Evolutionary conservation across 768 basidiomycete genomes (phyloP).

Genomic region (Leccinum truebloodii): DNA sequence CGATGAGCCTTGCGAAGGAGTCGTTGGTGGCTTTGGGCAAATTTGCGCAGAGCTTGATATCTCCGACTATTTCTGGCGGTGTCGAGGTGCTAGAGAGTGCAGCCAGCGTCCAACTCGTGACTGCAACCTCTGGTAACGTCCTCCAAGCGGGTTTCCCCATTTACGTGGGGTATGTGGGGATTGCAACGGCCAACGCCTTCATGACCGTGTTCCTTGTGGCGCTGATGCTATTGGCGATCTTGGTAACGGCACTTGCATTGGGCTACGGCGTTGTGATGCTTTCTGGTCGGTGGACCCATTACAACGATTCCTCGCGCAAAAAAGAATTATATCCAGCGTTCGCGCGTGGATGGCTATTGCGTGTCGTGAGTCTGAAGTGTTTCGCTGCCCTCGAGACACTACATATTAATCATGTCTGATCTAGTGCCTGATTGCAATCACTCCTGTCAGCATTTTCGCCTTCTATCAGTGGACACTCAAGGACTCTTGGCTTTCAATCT

Average conservation of each 20-base stretch:
- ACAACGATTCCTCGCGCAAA: slow-evolving; percentile 17
- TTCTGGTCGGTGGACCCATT: slow-evolving; percentile 21
- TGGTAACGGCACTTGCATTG: slow-evolving; percentile 50
- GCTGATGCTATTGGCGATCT: slow-evolving; percentile 67
- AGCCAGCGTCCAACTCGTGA: slow-evolving; percentile 62
- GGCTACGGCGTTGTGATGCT: slow-evolving; percentile 48
- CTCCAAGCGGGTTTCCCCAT: slow-evolving; percentile 82
- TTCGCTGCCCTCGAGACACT: slow-evolving; percentile 1
- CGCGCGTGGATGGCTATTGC: slow-evolving; percentile 60
- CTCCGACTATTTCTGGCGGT: slow-evolving; percentile 15
- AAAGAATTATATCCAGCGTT: slow-evolving; percentile 45
- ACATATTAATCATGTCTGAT: neutral
- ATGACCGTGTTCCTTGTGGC: slow-evolving; percentile 81
- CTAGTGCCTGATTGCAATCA: slow-evolving; percentile 61
- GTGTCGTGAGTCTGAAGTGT: slow-evolving; percentile 53
- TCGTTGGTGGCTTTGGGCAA: slow-evolving; percentile 15
- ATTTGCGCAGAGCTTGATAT: slow-evolving; percentile 7
- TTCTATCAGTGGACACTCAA: slow-evolving; percentile 91
- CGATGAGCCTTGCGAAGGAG: slow-evolving; percentile 5
- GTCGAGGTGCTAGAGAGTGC: slow-evolving; percentile 27
- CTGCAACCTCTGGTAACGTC: slow-evolving; percentile 59
- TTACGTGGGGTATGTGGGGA: slow-evolving; percentile 73
- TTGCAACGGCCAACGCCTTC: slow-evolving; percentile 86
- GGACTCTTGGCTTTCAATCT: slow-evolving; percentile 84
- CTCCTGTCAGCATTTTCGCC: slow-evolving; percentile 74